These are phyloP conservation scores for Misopates orontium DNA, from an alignment of 257 asterid species.

Conservation along the genomic window DNA sequence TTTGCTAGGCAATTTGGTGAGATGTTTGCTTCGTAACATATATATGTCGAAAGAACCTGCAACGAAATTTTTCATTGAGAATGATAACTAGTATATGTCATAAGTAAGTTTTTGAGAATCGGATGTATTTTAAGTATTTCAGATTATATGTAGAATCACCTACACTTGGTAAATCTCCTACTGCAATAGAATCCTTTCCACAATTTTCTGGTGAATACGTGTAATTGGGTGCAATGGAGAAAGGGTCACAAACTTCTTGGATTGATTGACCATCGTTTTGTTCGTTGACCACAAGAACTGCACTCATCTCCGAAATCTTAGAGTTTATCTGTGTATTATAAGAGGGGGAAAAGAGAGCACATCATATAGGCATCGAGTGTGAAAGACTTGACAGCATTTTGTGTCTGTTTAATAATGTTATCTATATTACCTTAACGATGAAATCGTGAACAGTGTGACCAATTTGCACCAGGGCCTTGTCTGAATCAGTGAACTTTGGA, in stretches of 20 bases:
- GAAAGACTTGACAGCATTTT: neutral
- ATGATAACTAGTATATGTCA: too few relatives aligned
- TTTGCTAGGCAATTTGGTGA: constrained; percentile 33
- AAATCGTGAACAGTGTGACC: constrained; percentile 43
- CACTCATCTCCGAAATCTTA: constrained; percentile 32
- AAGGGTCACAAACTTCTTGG: constrained; percentile 49
- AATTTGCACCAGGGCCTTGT: constrained; percentile 36
- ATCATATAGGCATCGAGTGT: neutral
- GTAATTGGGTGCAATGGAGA: constrained; percentile 49
- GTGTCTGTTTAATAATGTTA: neutral
- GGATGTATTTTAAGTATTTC: too few relatives aligned
- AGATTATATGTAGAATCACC: constrained; percentile 2
- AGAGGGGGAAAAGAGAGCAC: neutral
- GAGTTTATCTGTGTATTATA: constrained; percentile 39
- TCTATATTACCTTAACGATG: constrained; percentile 43
- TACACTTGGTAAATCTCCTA: constrained; percentile 48
- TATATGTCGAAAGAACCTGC: constrained; percentile 49
- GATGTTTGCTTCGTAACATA: constrained; percentile 36
- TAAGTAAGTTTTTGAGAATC: too few relatives aligned
- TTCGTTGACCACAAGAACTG: constrained; percentile 25
- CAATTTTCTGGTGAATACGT: constrained; percentile 42
- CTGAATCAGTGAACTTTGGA: constrained; percentile 29
- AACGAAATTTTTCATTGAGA: neutral
- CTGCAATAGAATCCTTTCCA: constrained; percentile 36
- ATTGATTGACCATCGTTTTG: constrained; percentile 18